Conservation (phyloP, 169 alveolate species). For the Eimeria acervulina region DNA sequence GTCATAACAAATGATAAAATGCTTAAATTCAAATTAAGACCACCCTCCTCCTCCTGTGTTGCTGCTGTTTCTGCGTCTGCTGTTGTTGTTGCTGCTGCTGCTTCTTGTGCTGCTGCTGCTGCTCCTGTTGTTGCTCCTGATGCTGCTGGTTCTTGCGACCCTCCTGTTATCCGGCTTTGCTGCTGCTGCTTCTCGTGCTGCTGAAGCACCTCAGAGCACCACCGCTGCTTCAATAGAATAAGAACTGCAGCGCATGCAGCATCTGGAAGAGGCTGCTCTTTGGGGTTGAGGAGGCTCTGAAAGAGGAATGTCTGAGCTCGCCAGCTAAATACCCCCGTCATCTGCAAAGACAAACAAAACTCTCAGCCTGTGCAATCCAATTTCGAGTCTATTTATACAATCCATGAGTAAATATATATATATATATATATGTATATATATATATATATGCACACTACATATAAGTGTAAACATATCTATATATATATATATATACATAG, state of each 20-base stretch:
- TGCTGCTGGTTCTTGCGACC: neutral
- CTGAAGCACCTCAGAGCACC: slow-evolving; percentile 21
- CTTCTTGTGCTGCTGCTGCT: slow-evolving; percentile 8
- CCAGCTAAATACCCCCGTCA: slow-evolving; percentile 32
- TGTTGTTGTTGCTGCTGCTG: slow-evolving; percentile 12
- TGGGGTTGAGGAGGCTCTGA: slow-evolving; percentile 34
- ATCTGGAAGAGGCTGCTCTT: slow-evolving; percentile 33
- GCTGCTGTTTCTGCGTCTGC: neutral
- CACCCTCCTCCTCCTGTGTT: neutral
- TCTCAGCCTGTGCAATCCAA: neutral
- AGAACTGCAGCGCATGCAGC: slow-evolving; percentile 63
- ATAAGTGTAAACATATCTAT: too few relatives aligned
- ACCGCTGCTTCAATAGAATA: slow-evolving; percentile 18
- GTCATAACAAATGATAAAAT: slow-evolving; percentile 24
- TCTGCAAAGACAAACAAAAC: neutral
- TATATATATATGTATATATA: too few relatives aligned
- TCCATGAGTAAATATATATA: too few relatives aligned
- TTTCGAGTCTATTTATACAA: neutral
- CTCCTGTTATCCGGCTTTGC: neutral
- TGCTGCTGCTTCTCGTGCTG: neutral
- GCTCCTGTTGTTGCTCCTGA: neutral
- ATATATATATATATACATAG: too few relatives aligned
- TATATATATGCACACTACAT: too few relatives aligned
- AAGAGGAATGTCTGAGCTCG: slow-evolving; percentile 16
- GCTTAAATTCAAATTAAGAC: neutral